These are phyloP conservation scores for Leavenworthia alabamica DNA, from an alignment of 345 rosid genomes.

Conservation along the genomic window DNA sequence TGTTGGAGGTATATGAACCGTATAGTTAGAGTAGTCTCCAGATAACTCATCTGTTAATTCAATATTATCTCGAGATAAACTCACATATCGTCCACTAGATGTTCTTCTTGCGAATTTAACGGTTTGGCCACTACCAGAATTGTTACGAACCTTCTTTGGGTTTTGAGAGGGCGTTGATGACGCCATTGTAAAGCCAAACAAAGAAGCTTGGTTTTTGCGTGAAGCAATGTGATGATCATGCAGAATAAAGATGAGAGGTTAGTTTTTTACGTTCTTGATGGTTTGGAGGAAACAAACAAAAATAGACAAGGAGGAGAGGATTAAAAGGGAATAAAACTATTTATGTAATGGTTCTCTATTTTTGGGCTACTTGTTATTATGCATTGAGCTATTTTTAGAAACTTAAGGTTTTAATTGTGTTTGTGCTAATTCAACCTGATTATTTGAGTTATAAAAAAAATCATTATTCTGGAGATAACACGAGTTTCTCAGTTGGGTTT, in stretches of 20 bases:
- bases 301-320: slow-evolving; percentile 21
- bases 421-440: slow-evolving; percentile 20
- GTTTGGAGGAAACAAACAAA: background rate
- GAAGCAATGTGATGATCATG: slow-evolving; percentile 17
- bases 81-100: slow-evolving; percentile 90
- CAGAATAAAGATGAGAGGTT: background rate
- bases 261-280: background rate
- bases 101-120: slow-evolving; percentile 90
- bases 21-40: slow-evolving; percentile 80
- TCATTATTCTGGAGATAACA: too few relatives aligned
- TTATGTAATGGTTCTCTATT: slow-evolving; percentile 6
- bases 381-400: slow-evolving; percentile 15
- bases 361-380: background rate
- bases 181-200: slow-evolving; percentile 42
- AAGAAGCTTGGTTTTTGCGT: slow-evolving; percentile 5
- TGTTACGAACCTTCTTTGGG: slow-evolving; percentile 56
- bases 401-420: background rate
- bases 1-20: slow-evolving; percentile 88
- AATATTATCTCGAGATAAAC: slow-evolving; percentile 73
- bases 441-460: too few relatives aligned
- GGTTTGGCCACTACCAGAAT: slow-evolving; percentile 59
- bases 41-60: slow-evolving; percentile 77
- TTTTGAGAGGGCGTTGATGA: slow-evolving; percentile 46
- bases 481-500: too few relatives aligned
- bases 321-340: background rate